A percentile compares a stretch with the other conserved stretches of the same genome.
Conservation (phyloP, 768 basidiomycete species). For the Podaxis mareebaensis region DNA sequence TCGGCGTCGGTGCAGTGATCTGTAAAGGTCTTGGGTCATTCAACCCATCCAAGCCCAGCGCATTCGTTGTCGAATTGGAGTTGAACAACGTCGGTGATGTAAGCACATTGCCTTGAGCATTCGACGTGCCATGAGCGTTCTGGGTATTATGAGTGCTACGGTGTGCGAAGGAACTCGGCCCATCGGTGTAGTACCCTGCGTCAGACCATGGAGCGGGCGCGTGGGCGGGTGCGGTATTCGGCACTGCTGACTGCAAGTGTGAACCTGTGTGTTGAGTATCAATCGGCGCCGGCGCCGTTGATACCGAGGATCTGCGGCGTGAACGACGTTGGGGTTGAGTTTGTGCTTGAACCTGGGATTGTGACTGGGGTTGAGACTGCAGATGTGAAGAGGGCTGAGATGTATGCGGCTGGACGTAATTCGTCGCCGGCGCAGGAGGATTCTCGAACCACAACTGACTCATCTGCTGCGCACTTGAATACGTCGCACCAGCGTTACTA, state of each 20-base stretch:
- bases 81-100: conserved; percentile 19
- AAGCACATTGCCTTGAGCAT: conserved; percentile 1
- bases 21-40: conserved; percentile 19
- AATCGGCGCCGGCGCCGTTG: not conserved
- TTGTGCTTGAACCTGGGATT: conserved; percentile 8
- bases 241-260: not conserved
- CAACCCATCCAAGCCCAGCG: conserved; percentile 26
- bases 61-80: conserved; percentile 28
- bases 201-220: not conserved
- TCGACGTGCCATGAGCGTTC: not conserved
- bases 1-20: conserved; percentile 36
- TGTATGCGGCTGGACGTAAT: conserved; percentile 18
- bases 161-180: not conserved
- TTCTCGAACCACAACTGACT: conserved; percentile 5
- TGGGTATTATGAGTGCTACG: not conserved
- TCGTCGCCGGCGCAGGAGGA: conserved; percentile 6
- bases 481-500: not conserved
- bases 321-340: conserved; percentile 10
- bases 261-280: conserved; percentile 7
- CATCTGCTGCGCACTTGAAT: not conserved
- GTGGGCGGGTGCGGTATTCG: conserved; percentile 3
- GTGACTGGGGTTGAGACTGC: conserved; percentile 6
- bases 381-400: conserved; percentile 5
- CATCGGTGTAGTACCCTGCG: conserved; percentile 17
- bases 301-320: conserved; percentile 7